phyloP scores from a whole-genome alignment of 257 asterid species.

The Buddleja alternifolia region DNA sequence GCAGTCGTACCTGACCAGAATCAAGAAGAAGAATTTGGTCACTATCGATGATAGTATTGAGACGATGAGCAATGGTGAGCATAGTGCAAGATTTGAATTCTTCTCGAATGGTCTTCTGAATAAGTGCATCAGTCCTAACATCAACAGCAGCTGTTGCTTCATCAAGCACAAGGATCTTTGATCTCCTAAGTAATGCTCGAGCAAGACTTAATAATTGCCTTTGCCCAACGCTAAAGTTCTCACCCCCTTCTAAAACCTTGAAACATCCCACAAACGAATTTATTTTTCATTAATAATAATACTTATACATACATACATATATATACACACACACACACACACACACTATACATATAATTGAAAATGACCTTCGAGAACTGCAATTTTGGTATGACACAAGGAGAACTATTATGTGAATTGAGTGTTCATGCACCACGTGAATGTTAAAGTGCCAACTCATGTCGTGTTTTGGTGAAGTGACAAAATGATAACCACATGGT shows the following conservation, averaged over 20 bases:
- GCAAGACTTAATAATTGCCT: constrained; percentile 84
- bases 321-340: too few species aligned
- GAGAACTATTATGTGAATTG: too few species aligned
- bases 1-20: constrained; percentile 58
- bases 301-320: too few species aligned
- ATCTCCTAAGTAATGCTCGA: constrained; percentile 78
- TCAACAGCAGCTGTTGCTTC: constrained; percentile 94
- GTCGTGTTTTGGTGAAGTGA: too few species aligned
- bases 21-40: constrained; percentile 72
- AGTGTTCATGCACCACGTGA: too few species aligned
- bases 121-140: constrained; percentile 83
- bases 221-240: constrained; percentile 87
- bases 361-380: too few species aligned
- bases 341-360: too few species aligned
- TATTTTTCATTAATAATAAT: not conserved
- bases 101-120: constrained; percentile 79
- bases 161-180: constrained; percentile 84
- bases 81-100: constrained; percentile 82
- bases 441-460: too few species aligned
- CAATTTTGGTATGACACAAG: too few species aligned
- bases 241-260: constrained; percentile 90
- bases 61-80: constrained; percentile 85
- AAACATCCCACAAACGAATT: constrained; percentile 15
- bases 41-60: constrained; percentile 76
- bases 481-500: too few species aligned